phyloP scores from a whole-genome alignment of 2,329 filamentous ascomycete genomes.

The Penicillium sp. region DNA sequence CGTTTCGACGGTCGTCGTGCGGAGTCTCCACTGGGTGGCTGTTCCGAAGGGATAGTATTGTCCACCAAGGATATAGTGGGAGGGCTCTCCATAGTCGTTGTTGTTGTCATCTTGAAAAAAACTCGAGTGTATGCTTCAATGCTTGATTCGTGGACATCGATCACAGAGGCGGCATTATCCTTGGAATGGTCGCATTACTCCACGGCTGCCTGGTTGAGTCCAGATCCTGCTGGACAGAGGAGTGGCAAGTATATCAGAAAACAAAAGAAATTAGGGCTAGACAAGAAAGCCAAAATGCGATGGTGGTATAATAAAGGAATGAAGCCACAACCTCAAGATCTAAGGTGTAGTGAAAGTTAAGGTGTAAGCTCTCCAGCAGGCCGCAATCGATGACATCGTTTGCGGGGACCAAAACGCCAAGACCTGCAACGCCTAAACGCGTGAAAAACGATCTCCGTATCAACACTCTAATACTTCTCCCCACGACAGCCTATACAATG shows the following conservation, averaged over 20 bases:
- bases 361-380: not conserved
- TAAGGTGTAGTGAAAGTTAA: not conserved
- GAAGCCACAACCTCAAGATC: not conserved
- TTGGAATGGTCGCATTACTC: slow-evolving; percentile 4
- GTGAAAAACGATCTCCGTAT: slow-evolving; percentile 7
- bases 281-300: not conserved
- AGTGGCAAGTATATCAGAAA: not conserved
- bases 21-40: slow-evolving; percentile 22
- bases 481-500: slow-evolving; percentile 20
- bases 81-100: slow-evolving; percentile 21
- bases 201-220: not conserved
- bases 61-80: slow-evolving; percentile 41
- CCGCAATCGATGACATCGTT: slow-evolving; percentile 26
- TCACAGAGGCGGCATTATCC: slow-evolving; percentile 10
- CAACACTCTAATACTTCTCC: not conserved
- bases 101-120: not conserved
- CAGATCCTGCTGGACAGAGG: not conserved
- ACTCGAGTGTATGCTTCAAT: not conserved
- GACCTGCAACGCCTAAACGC: slow-evolving; percentile 12
- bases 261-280: not conserved
- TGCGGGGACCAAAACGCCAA: slow-evolving; percentile 23
- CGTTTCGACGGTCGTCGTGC: slow-evolving; percentile 20
- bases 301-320: not conserved
- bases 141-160: not conserved
- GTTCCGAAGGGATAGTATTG: slow-evolving; percentile 36